These are phyloP conservation scores for Sisymbrium altissimum DNA, from an alignment of 345 rosid genomes.

Conservation along the genomic window DNA sequence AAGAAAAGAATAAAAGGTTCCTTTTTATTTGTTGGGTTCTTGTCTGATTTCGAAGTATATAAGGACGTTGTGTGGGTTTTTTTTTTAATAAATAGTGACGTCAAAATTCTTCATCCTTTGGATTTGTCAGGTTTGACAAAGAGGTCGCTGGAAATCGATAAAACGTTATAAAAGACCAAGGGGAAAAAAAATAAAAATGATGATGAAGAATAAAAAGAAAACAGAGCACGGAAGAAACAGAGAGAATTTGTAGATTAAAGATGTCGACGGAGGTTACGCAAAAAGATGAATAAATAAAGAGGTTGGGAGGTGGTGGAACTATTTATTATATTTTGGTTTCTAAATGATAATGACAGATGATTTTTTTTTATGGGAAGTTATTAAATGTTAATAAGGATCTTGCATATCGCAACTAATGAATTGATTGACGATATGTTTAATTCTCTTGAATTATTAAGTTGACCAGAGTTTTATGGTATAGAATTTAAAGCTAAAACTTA, in stretches of 20 bases:
- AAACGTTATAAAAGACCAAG: background rate
- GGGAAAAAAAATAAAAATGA: background rate
- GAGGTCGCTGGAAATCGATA: constrained; percentile 20
- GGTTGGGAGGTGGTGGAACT: constrained; percentile 25
- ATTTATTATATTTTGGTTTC: background rate
- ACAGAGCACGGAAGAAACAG: background rate
- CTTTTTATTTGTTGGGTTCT: constrained; percentile 4
- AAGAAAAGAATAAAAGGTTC: background rate
- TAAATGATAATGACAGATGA: constrained; percentile 11
- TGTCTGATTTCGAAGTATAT: constrained; percentile 12
- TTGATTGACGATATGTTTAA: constrained; percentile 10
- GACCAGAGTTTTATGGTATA: constrained; percentile 17
- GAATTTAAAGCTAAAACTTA: background rate
- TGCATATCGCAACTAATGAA: constrained; percentile 24
- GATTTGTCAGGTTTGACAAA: constrained; percentile 33
- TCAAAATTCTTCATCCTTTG: constrained; percentile 12
- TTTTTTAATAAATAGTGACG: constrained; percentile 22
- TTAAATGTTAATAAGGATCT: constrained; percentile 15
- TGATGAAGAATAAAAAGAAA: background rate
- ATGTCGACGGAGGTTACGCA: constrained; percentile 18
- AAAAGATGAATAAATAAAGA: constrained; percentile 20
- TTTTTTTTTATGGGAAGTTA: background rate
- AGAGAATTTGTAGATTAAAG: background rate
- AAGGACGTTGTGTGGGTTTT: background rate
- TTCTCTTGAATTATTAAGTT: constrained; percentile 31